Base-by-base conservation (phyloP, 495 filamentous ascomycete species). In the Aspergillus diversus region DNA sequence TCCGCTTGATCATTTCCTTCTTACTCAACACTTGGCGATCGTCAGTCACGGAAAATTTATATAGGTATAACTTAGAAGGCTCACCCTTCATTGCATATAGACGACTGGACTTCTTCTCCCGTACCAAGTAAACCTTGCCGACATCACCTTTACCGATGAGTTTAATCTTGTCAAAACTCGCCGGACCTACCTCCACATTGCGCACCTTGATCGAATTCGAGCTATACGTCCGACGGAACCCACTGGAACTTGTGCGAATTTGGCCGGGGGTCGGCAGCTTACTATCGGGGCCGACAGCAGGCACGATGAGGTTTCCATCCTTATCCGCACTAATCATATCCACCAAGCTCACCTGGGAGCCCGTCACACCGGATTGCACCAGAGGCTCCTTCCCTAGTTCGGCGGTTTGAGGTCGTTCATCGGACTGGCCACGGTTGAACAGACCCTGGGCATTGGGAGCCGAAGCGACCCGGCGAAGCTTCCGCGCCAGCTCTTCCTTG, bases 1-100 rank as follows among this genome's bases (percentile, higher is more conserved):
- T 99, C 35, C 95, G 89, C 82, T 99, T 99, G 80, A 99, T 99
- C 95, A 99, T 99, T 80, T 99, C 95, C 83, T 97, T 97, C 79
- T 99, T 99, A 83, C 93, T 98, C 78, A 99, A 69, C 9, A 99
- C 95, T 27, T 99, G 72, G 27, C 42, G 42, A 49, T 60, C 33
- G 58, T 73, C 37, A 76, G 73, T n/a, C 34, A 27, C 21, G 58
- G 52, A 13, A 33, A 56, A 31, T 50, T 31, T 7, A 13, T 13
- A 13, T 8, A 12, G 4, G 17, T 5, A 48, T 7, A 34, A 16
- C 42, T 7, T 13, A 54, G 35, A 17, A 3, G 39, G 70, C 81
- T 66, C 63, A 98, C 95, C 96, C 77, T 99, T 99, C 95, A 99
- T 99, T 59, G 95, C 95, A 82, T 97, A 99, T 59, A 99, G 79